These are phyloP conservation scores for Aphanocladium album DNA, from an alignment of 2,329 filamentous ascomycete genomes.

Conservation along the genomic window DNA sequence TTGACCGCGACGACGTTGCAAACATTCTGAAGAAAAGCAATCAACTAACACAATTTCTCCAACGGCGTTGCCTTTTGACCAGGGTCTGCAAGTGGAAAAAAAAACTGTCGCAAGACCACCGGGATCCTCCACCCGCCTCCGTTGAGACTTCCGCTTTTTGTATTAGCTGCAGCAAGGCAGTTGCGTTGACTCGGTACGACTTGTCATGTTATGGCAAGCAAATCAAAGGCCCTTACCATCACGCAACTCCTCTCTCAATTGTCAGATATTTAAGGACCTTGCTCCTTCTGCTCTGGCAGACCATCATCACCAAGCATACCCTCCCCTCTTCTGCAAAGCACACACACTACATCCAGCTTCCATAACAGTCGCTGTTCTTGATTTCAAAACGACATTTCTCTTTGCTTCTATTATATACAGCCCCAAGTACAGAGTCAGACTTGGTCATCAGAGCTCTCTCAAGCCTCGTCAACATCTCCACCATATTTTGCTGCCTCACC, in stretches of 20 bases:
- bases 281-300: not conserved
- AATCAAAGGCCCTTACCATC: not conserved
- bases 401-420: no score
- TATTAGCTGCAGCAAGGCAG: slow-evolving; percentile 5
- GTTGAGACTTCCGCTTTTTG: not conserved
- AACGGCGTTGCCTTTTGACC: not conserved
- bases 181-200: slow-evolving; percentile 8
- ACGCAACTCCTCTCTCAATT: not conserved
- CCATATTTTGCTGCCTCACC: not conserved
- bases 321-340: not conserved
- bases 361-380: no score
- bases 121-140: not conserved
- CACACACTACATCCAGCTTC: no score
- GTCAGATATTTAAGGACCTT: not conserved
- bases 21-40: slow-evolving; percentile 8
- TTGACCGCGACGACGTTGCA: slow-evolving; percentile 1
- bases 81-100: slow-evolving; percentile 7
- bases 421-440: not conserved
- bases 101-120: not conserved
- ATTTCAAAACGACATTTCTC: no score
- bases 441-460: not conserved
- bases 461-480: not conserved
- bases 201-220: slow-evolving; percentile 7
- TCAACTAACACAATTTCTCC: not conserved
- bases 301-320: not conserved